Evolutionary conservation across 306 rosid genomes (phyloP).

Genomic region (Lupinus albus): DNA sequence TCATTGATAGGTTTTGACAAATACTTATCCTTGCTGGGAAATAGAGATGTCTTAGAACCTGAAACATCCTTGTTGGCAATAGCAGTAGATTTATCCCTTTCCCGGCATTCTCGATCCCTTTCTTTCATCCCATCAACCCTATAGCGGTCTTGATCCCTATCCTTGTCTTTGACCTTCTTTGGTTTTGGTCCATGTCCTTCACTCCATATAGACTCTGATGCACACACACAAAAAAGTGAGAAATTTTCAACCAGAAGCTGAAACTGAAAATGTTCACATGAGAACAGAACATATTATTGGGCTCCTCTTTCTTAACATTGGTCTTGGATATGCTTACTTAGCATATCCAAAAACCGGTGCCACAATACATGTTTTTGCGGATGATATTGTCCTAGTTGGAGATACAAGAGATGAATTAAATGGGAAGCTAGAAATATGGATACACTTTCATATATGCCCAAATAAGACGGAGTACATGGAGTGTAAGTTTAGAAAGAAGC

Average conservation of each 20-base stretch:
- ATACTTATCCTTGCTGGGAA: conserved; percentile 85
- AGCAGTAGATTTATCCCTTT: conserved; percentile 65
- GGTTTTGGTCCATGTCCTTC: conserved; percentile 72
- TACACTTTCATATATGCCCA: too few relatives aligned
- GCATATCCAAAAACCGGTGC: too few relatives aligned
- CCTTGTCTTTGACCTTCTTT: conserved; percentile 77
- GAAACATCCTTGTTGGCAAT: conserved; percentile 66
- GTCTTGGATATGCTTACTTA: too few relatives aligned
- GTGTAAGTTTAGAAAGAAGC: too few relatives aligned
- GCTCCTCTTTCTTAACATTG: too few relatives aligned
- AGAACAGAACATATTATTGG: too few relatives aligned
- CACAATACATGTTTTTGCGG: too few relatives aligned
- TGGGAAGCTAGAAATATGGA: too few relatives aligned
- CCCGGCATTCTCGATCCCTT: conserved; percentile 79
- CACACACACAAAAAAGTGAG: conserved; percentile 42
- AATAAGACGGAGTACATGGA: too few relatives aligned
- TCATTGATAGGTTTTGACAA: conserved; percentile 85
- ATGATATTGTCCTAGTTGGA: too few relatives aligned
- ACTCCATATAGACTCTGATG: conserved; percentile 56
- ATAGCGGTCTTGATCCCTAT: conserved; percentile 60
- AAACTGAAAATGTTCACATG: conserved; percentile 32
- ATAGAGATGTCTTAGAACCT: conserved; percentile 65
- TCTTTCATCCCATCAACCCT: conserved; percentile 76
- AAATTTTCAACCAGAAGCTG: conserved; percentile 22
- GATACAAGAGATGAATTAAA: too few relatives aligned